A percentile compares a stretch with the other conserved stretches of the same genome.
These are phyloP conservation scores for Xylariaceae sp. DNA, from an alignment of 2,329 filamentous ascomycete species.

Conservation along the genomic window DNA sequence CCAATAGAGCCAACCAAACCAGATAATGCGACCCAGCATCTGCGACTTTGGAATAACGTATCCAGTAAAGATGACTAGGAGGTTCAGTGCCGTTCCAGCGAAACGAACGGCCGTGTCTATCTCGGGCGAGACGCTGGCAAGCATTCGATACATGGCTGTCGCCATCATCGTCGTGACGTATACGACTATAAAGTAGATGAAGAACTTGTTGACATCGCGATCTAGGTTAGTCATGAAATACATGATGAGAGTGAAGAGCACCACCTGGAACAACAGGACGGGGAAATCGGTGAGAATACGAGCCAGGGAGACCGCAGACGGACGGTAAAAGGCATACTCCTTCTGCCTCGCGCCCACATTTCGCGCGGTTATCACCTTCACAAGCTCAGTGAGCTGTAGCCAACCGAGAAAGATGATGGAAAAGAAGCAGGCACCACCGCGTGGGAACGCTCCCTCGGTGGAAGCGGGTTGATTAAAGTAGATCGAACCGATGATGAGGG, in stretches of 20 bases:
- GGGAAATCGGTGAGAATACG: slow-evolving; percentile 55
- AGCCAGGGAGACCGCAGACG: slow-evolving; percentile 51
- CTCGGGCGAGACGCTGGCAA: slow-evolving; percentile 30
- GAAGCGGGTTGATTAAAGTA: slow-evolving; percentile 62
- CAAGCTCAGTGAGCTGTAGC: slow-evolving; percentile 72
- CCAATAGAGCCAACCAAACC: slow-evolving; percentile 63
- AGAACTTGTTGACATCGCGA: slow-evolving; percentile 60
- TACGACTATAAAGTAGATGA: slow-evolving; percentile 58
- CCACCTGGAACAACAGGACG: slow-evolving; percentile 56
- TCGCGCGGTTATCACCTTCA: slow-evolving; percentile 68
- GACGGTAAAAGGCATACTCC: slow-evolving; percentile 48
- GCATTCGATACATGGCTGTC: slow-evolving; percentile 32
- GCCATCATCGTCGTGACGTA: slow-evolving; percentile 28
- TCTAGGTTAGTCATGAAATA: slow-evolving; percentile 75
- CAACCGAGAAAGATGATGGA: slow-evolving; percentile 50
- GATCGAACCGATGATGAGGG: slow-evolving; percentile 68
- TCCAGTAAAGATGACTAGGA: slow-evolving; percentile 62
- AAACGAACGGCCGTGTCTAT: slow-evolving; percentile 59
- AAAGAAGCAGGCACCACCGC: slow-evolving; percentile 46
- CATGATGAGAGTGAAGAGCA: slow-evolving; percentile 64
- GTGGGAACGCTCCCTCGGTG: slow-evolving; percentile 58
- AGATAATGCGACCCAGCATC: slow-evolving; percentile 56
- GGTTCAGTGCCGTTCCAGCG: slow-evolving; percentile 50
- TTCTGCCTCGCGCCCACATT: slow-evolving; percentile 48
- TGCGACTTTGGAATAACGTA: slow-evolving; percentile 56